Base-by-base conservation (phyloP, 495 filamentous ascomycete species). In the Aspergillus nidulans region DNA sequence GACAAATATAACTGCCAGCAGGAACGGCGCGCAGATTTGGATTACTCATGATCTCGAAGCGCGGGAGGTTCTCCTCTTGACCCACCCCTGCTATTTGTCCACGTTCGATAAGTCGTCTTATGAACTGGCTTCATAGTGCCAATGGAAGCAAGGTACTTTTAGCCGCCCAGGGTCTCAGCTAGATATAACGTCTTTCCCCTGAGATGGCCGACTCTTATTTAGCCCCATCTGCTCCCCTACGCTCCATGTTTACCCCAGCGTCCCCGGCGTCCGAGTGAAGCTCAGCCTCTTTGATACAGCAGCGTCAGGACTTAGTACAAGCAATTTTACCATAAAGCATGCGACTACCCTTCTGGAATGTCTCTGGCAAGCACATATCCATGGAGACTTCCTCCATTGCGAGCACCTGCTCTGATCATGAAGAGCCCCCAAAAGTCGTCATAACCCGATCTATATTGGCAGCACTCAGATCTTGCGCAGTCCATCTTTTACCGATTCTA, bases 401-500 rank as follows among this genome's bases (percentile, higher is more conserved):
- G 3, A 40, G 34, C 7, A 21, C 32, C 10, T 26, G 23, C 0
- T 26, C 38, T 15, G 18, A 41, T 12, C 7, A 40, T 5, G 34
- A 41, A 16, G 49, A 52, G 36, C 36, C 49, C 4, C 34, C 16
- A 2, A 52, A 52, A 26, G 32, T 52, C 21, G 20, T 52, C 20
- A 26, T 52, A 41, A 16, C 49, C 6, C 28, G 20, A 8, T 52
- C 49, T 19, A 40, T 40, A 40, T 36, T 21, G 15, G 34, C 34
- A 23, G 62, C 60, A 34, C 44, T 65, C 4, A 28, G 43, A 41
- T 45, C 53, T 10, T 59, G 55, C 34, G 36, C 24, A 0, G 40
- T 63, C 12, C 63, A 65, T 40, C 24, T 63, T 16, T 8, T 65
- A 4, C 53, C 60, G 1, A 55, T 58, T 5, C 6, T 49, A 21